Evolutionary conservation across 1,284 basidiomycete species (phyloP).

Genomic region (Tylopilus sp.): DNA sequence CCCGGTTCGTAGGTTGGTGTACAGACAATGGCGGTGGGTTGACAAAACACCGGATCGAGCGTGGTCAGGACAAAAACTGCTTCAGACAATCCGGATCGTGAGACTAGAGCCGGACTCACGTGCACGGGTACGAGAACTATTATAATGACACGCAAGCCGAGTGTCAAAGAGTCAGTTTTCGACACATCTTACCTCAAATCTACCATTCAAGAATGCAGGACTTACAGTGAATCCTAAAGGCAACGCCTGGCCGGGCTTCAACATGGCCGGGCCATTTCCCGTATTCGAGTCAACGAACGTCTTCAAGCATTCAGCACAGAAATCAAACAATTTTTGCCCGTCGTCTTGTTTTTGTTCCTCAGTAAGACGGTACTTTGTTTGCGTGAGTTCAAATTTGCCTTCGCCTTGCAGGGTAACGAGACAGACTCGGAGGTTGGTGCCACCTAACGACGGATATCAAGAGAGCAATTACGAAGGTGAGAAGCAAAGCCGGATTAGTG

Average conservation of each 20-base stretch:
- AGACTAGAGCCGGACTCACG: slow-evolving; percentile 47
- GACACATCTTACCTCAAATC: not conserved
- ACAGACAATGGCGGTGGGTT: not conserved
- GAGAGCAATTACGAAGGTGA: not conserved
- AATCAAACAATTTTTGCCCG: slow-evolving; percentile 92
- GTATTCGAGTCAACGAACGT: slow-evolving; percentile 84
- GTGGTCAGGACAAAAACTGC: not conserved
- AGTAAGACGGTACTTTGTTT: slow-evolving; percentile 94
- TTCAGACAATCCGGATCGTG: not conserved
- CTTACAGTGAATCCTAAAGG: slow-evolving; percentile 92
- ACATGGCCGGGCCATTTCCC: slow-evolving; percentile 49
- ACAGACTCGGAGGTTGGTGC: slow-evolving; percentile 97
- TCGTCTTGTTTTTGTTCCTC: slow-evolving; percentile 99
- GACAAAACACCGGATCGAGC: not conserved
- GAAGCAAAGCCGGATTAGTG: not conserved
- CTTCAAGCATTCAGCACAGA: slow-evolving; percentile 92
- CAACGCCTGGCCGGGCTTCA: slow-evolving; percentile 69
- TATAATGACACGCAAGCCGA: not conserved
- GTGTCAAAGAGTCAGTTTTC: slow-evolving; percentile 1
- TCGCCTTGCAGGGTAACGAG: slow-evolving; percentile 89
- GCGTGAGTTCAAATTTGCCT: slow-evolving; percentile 97
- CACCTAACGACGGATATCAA: slow-evolving; percentile 45
- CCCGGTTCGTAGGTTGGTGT: not conserved
- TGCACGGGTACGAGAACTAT: slow-evolving; percentile 92
- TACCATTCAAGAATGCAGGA: slow-evolving; percentile 7